A percentile compares a stretch with the other conserved stretches of the same genome.
These are phyloP conservation scores for Tricholoma matsutake DNA, from an alignment of 768 basidiomycete species.

Conservation along the genomic window DNA sequence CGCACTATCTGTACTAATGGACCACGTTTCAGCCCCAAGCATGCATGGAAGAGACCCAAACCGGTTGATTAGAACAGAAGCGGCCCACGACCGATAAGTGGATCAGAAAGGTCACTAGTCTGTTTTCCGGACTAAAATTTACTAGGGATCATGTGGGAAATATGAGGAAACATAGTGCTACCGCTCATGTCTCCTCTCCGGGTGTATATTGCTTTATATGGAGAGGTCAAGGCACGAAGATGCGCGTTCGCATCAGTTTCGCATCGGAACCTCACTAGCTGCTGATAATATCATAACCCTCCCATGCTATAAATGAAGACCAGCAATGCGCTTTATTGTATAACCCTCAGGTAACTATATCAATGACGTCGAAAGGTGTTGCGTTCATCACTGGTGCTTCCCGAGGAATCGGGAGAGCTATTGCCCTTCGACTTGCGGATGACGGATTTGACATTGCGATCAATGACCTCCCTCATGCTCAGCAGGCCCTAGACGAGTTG, in stretches of 20 bases:
- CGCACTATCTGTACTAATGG: too few relatives aligned
- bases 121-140: too few relatives aligned
- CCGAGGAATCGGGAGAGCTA: slow-evolving; percentile 12
- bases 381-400: slow-evolving; percentile 14
- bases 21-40: too few relatives aligned
- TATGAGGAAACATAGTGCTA: too few relatives aligned
- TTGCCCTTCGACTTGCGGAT: slow-evolving; percentile 9
- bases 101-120: too few relatives aligned
- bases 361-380: slow-evolving; percentile 6
- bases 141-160: too few relatives aligned
- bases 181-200: background rate
- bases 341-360: background rate
- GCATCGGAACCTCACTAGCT: background rate
- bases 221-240: background rate
- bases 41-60: too few relatives aligned
- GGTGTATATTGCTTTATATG: background rate
- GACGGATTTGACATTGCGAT: slow-evolving; percentile 13
- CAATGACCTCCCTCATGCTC: slow-evolving; percentile 33
- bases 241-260: background rate
- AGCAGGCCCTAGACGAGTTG: background rate
- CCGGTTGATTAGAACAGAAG: too few relatives aligned
- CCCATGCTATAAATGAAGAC: background rate
- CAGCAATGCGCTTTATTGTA: background rate
- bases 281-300: too few relatives aligned
- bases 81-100: too few relatives aligned